These are phyloP conservation scores for Austroboletus olivaceoglutinosus DNA, from an alignment of 1,284 basidiomycete species.

Conservation along the genomic window DNA sequence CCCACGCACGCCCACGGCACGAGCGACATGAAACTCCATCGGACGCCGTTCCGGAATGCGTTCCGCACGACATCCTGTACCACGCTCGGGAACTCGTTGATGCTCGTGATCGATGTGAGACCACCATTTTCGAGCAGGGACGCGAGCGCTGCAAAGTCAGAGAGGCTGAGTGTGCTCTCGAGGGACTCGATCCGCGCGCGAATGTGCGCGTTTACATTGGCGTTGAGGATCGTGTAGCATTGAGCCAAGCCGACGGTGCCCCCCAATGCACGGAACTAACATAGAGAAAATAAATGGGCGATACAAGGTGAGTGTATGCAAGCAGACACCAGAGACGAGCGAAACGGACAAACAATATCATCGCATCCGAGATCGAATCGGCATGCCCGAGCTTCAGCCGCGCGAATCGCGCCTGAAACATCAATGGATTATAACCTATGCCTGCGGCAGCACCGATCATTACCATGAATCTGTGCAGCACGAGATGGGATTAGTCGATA, in stretches of 20 bases:
- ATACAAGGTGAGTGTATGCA: background rate
- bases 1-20: slow-evolving; percentile 46
- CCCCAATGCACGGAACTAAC: slow-evolving; percentile 47
- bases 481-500: background rate
- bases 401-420: slow-evolving; percentile 46
- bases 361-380: slow-evolving; percentile 43
- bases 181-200: slow-evolving; percentile 16
- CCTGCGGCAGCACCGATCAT: slow-evolving; percentile 46
- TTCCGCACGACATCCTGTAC: slow-evolving; percentile 37
- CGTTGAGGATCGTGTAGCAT: slow-evolving; percentile 46
- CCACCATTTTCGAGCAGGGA: slow-evolving; percentile 19
- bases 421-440: slow-evolving; percentile 39
- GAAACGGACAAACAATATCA: slow-evolving; percentile 42
- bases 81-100: slow-evolving; percentile 35
- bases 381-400: slow-evolving; percentile 40
- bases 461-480: slow-evolving; percentile 41
- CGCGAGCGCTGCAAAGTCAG: slow-evolving; percentile 28
- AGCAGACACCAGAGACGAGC: too few relatives aligned
- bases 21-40: slow-evolving; percentile 47
- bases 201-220: slow-evolving; percentile 41
- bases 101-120: slow-evolving; percentile 36
- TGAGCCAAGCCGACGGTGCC: slow-evolving; percentile 53
- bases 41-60: slow-evolving; percentile 42
- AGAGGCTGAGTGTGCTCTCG: slow-evolving; percentile 29
- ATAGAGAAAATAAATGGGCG: too few relatives aligned